Evolutionary conservation across 192 early-diverging fungal genomes (phyloP).

Genomic region (Phlyctochytrium arcticum): DNA sequence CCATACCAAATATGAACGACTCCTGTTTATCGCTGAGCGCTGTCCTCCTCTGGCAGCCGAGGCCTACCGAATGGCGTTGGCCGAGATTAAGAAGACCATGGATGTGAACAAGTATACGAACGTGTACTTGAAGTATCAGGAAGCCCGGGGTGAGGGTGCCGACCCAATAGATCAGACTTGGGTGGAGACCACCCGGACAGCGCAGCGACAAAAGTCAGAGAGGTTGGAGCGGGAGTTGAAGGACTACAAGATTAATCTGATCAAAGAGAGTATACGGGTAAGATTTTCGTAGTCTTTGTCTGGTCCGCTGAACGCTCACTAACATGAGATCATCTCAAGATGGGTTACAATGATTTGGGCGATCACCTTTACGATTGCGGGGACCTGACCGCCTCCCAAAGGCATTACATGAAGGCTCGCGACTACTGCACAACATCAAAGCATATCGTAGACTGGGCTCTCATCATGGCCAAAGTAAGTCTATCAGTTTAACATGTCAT

Average conservation of each 20-base stretch:
- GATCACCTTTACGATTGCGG: slow-evolving; percentile 72
- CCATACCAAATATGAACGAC: slow-evolving; percentile 62
- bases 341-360: slow-evolving; percentile 76
- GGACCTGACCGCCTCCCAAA: slow-evolving; percentile 61
- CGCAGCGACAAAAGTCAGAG: slow-evolving; percentile 48
- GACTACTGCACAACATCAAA: slow-evolving; percentile 75
- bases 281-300: not conserved
- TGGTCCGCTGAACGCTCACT: too few relatives aligned
- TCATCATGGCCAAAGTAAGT: slow-evolving; percentile 72
- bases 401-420: slow-evolving; percentile 63
- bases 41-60: slow-evolving; percentile 67
- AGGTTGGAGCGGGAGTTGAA: slow-evolving; percentile 75
- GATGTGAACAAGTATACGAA: slow-evolving; percentile 48
- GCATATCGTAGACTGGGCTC: slow-evolving; percentile 75
- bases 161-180: slow-evolving; percentile 43
- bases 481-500: not conserved
- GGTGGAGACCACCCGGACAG: slow-evolving; percentile 42
- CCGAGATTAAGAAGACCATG: slow-evolving; percentile 48
- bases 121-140: slow-evolving; percentile 54
- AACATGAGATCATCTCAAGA: slow-evolving; percentile 34
- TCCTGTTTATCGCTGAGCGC: slow-evolving; percentile 69
- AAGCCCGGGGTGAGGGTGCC: slow-evolving; percentile 29
- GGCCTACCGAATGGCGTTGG: slow-evolving; percentile 59
- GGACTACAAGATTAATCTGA: slow-evolving; percentile 67
- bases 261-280: slow-evolving; percentile 86